Evolutionary conservation across 2,329 filamentous ascomycete species (phyloP), one percentile per base, ranked within the genome.

Genomic region (Talaromyces marneffei): DNA sequence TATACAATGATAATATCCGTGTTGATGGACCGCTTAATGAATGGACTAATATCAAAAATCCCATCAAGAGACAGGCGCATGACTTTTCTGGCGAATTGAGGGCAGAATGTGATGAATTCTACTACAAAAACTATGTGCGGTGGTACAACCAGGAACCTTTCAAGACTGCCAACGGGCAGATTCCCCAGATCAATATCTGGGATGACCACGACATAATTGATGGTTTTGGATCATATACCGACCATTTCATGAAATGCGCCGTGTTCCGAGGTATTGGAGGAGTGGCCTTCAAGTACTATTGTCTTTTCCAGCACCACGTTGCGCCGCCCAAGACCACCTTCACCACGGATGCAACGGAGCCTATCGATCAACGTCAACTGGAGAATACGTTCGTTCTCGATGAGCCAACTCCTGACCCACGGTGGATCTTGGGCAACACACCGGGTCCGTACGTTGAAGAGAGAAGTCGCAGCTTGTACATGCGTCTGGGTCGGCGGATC

Each of bases 311-410:
- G 68, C 82, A 92, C 68, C 93, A 97, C 70, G 79, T 95, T 55
- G 85, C 92, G 12, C 93, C 93, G 1, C 92, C 93, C 0, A 80
- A 83, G 64, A 92, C 90, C 31, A 96, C 92, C 0, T 97, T 88
- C 73, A 96, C 91, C 2, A 90, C 90, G 1, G 89, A 89, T 81
- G 82, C 82, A 8, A 77, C 75, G 3, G 78, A 84, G 5, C 79
- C 79, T 9, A 73, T 74, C 2, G 90, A 96, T 68, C 84, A 86
- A 1, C 83, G 83, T 31, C 92, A 96, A 74, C 77, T 91, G 31
- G 80, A 88, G 66, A 81, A 92, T 65, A 87, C 88, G 0, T 96
- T 84, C 71, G 91, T 97, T 2, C 78, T 84, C 69, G 78, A 82
- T 23, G 75, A 74, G 75, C 83, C 73, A 70, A 76, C 71, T 2